Base-by-base conservation (phyloP, 2,329 filamentous ascomycete species). In the Aurifilum marmelostoma region DNA sequence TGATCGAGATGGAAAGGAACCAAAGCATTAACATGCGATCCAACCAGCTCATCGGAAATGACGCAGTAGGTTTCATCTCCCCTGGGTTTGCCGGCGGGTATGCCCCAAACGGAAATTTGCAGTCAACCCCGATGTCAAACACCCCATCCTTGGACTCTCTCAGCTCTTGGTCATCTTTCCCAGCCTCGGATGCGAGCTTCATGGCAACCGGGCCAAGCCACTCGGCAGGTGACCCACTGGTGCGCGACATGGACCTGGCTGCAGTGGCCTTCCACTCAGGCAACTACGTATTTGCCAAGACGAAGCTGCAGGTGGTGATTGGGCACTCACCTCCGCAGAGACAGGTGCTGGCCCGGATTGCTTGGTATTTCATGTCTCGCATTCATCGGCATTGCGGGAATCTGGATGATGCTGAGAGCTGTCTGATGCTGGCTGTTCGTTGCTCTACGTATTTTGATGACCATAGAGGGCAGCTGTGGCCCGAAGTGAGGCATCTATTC, bases 321-420 rank as follows among this genome's bases (percentile, higher is more conserved):
- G 29, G 61, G 32, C 58, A 32, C 41, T 63, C 8, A 34, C 37
- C 61, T 64, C 34, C 61, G 16, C 61, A 62, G 56, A 58, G 68
- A 2, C 56, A 65, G 32, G 65, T 70, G 65, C 62, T 70, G 37
- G 67, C 60, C 34, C 65, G 68, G 29, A 52, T 70, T 61, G 68
- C 68, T 27, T 68, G 68, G 65, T 67, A 65, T 56, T 70, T 65
- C 68, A 63, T 68, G 61, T 67, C 65, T 18, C 62, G 43, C 62
- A 67, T 70, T 16, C 29, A 67, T 58, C 65, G 62, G 47, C 54
- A 65, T 24, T 39, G 29, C 27, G 56, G 61, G 32, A 43, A 29
- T 18, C 18, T n/a, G 21, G 37, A 54, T 6, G 56, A 70, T n/a
- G 68, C 65, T n/a, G 62, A 65, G 18, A 32, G 21, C 37, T 67